Evolutionary conservation across 2,329 filamentous ascomycete genomes (phyloP), one percentile per base, ranked within the genome.

Genomic region (Davidsoniella virescens): DNA sequence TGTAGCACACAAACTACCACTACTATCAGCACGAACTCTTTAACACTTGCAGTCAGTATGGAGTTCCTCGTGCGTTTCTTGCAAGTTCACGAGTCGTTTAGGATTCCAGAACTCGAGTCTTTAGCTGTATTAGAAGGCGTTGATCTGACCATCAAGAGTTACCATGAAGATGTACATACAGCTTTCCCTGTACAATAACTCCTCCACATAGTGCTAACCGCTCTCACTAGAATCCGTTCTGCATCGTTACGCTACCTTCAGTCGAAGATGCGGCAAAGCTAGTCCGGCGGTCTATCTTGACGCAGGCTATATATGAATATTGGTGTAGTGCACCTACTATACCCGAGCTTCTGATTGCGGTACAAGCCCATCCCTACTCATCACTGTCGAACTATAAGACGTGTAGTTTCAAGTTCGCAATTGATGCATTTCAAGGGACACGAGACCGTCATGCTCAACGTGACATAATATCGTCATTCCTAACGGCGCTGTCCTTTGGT

Each of bases 41-140:
- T 5, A 23, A 29, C 8, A 26, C 33, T 45, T 17, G 9, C 25
- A 23, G 43, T 17, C 12, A 25, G 14, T 33, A 79, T 80, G 78
- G 78, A 93, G 55, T 96, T 85, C 61, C 73, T 98, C 54, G 80
- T 98, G 56, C 84, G 90, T 58, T 87, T 96, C 62, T 83, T 82
- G 42, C 92, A 96, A 65, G 72, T 76, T 52, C 88, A 96, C 63
- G 87, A 95, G 68, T 82, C 78, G n/a, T 98, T 98, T 62, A 82
- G 90, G 38, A 71, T 79, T 51, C 78, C 88, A 2, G 92, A 98
- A 64, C 75, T 94, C 12, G 70, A 90, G 59, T 80, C 92, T 20
- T 70, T 98, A 17, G 87, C 87, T 3, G 68, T 77, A 8, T 62
- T 90, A 4, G 75, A 80, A 51, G 71, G 71, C 8, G 68, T 92